Evolutionary conservation across 176 grass and related monocot species (phyloP).

Genomic region (bread wheat (Triticum aestivum)): IWGSC_CS_RefSeq_v2.1 NC_057811.1:475957447-475957946

Average conservation of each 20-base stretch:
- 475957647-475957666: not conserved
- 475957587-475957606: not conserved
- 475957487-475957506: not conserved
- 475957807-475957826: constrained; percentile 9
- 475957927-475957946: not conserved
- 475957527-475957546: constrained; percentile 25
- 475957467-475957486: not conserved
- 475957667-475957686: constrained; percentile 23
- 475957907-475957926: not conserved
- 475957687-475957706: constrained; percentile 13
- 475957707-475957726: constrained; percentile 29
- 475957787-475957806: not conserved
- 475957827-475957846: constrained; percentile 25
- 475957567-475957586: not conserved
- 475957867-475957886: not conserved
- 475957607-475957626: not conserved
- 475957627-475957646: constrained; percentile 28
- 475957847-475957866: constrained; percentile 12
- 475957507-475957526: constrained; percentile 23
- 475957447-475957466: not conserved
- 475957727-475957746: constrained; percentile 26
- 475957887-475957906: not conserved
- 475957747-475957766: not conserved
- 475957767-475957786: not conserved
- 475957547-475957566: constrained; percentile 27